Evolutionary conservation across 352 stramenopile species (phyloP), one percentile per base, ranked within the genome.

Genomic region (Globisporangium polare): DNA sequence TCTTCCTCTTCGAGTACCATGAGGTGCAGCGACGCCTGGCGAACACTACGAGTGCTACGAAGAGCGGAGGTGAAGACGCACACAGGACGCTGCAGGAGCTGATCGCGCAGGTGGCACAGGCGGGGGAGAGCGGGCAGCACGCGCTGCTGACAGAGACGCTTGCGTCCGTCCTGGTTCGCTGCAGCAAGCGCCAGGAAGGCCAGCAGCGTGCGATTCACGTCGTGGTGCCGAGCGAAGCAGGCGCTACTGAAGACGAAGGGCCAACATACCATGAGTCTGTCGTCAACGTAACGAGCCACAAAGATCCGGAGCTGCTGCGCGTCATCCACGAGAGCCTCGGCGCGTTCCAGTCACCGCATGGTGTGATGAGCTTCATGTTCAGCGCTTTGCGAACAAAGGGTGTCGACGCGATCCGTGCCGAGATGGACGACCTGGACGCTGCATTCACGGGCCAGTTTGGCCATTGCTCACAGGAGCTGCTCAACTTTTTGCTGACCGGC

Each of bases 401-500:
- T 3, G 53, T 89, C 4, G 63, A 35, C 5, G 18, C 51, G n/a
- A 62, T 94, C 1, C 72, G 75, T 7, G 65, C 66, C 7, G 88
- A 96, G 46, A 94, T 93, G 81, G 86, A 95, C 58, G 86, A 95
- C 61, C 54, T 62, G 1, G 70, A 78, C 12, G 75, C 63, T 33
- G 66, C 67, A 18, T 58, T 95, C 15, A 94, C 85, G 9, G 85
- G 71, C 8, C 67, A 85, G 31, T 93, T 92, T 59, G 88, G 88
- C 4, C 83, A 96, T 60, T 93, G 88, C 31, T 77, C 73, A 5
- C 88, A 97, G 65, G 89, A 97, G 71, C 71, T 97, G 35, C 61
- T 97, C 29, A 96, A 96, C 52, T 59, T 97, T 47, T 62, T 96
- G 58, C 73, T 97, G 31, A 92, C 77, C 10, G 89, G 89, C 41